Base-by-base conservation (phyloP, 2,329 filamentous ascomycete genomes). In the Blastomyces parvus region DNA sequence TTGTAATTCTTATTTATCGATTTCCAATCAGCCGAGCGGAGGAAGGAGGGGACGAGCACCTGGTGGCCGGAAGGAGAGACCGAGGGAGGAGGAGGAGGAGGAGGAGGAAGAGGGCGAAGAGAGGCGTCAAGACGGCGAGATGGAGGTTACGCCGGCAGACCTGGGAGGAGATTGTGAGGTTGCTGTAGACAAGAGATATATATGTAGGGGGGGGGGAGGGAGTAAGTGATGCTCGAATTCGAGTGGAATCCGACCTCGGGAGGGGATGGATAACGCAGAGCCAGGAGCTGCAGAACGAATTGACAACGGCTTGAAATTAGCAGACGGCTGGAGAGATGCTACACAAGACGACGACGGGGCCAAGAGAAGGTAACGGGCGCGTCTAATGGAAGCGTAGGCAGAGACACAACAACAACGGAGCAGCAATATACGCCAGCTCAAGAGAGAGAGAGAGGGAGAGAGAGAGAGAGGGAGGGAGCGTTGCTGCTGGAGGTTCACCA, bases 31-130 rank as follows among this genome's bases (percentile, higher is more conserved):
- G 42, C 36, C 42, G 42, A 40, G 27, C 27, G 27, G 46, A 30
- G 38, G 58, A 60, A 60, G 59, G 46, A 60, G 38, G 50, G 59
- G 46, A 60, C 59, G 59, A 50, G 59, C 40, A 48, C 59, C 46
- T 27, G 42, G 27, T 38, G 59, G 27, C 46, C 8, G 52, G 59
- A 60, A 60, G 46, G 27, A 52, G 19, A 60, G 42, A 60, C 59
- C 59, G 42, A 50, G 22, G 22, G 27, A 22, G 58, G 8, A 7
- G 42, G 22, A 27, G 30, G 38, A 13, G 7, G 42, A 44, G 42
- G 38, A 4, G 22, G 27, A 22, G 58, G 2, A 3, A 25, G 19
- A 22, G 42, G 27, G 58, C 22, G 42, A 9, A 13, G 11, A 11
- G 22, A 27, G n/a, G 33, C 19, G 17, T 19, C 42, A 46, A 27